A percentile compares a stretch with the other conserved stretches of the same genome.
Evolutionary conservation across 202 grass and related monocot genomes (phyloP).

Genomic region (Alloteropsis angusta): DNA sequence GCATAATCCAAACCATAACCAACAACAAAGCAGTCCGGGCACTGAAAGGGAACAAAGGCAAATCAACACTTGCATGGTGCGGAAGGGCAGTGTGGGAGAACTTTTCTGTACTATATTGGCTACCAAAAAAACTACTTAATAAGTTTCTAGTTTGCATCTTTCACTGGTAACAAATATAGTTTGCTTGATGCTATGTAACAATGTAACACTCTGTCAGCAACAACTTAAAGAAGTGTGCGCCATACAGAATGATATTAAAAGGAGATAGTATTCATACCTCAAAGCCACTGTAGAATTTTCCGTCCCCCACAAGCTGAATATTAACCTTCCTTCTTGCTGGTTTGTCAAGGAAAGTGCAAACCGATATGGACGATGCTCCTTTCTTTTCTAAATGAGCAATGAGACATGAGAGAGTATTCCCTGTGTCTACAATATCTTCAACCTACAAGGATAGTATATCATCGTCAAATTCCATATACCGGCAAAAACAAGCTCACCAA

Average conservation of each 20-base stretch:
- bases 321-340: constrained; percentile 67
- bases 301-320: constrained; percentile 57
- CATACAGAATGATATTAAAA: neutral
- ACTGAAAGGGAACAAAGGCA: constrained; percentile 42
- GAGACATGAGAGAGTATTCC: constrained; percentile 70
- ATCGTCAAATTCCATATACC: neutral
- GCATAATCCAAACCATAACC: constrained; percentile 93
- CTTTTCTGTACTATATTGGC: neutral
- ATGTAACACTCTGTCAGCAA: neutral
- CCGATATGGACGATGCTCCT: constrained; percentile 68
- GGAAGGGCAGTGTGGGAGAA: neutral
- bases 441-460: constrained; percentile 35
- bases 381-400: constrained; percentile 73
- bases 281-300: constrained; percentile 87
- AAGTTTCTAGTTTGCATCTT: neutral
- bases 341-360: constrained; percentile 90
- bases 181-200: neutral
- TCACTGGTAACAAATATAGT: neutral
- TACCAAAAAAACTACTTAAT: neutral
- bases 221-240: neutral
- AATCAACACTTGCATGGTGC: neutral
- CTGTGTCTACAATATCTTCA: constrained; percentile 95
- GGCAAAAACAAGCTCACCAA: neutral
- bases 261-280: constrained; percentile 39
- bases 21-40: constrained; percentile 87